Base-by-base conservation (phyloP, 495 filamentous ascomycete genomes). In the Physcia stellaris region DNA sequence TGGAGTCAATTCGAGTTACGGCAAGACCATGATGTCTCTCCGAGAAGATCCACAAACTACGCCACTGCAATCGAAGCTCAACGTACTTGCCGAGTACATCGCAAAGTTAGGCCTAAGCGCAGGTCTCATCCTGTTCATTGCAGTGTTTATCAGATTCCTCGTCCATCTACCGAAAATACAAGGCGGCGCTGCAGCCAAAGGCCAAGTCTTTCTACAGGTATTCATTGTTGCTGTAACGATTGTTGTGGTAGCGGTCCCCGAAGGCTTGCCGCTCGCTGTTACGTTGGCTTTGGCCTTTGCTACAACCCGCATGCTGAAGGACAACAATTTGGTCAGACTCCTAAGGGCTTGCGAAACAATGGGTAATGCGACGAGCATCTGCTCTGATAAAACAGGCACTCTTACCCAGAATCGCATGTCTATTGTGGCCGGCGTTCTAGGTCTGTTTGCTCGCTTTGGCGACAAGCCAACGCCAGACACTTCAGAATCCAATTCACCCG, bases 271-370 rank as follows among this genome's bases (percentile, higher is more conserved):
- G 12, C 67, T 96, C 26, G 88, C 88, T 35, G 88, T 96, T 10
- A 96, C 88, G 1, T 66, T 96, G 33, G 88, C 88, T 31, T 68
- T 96, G 17, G 88, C 88, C 27, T 95, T 94, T 57, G 88, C 88
- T 15, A 96, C 88, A 1, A 94, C 79, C 16, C 69, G 86, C 19
- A 96, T 96, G 88, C 63, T 94, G 32, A 90, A 83, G 56, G 88
- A 95, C 49, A 88, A 94, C 59, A 95, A 95, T 46, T 58, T 96
- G 34, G 88, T 96, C 35, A 83, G 88, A 20, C 71, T 88, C 39
- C 66, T 96, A 27, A 79, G 85, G 49, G 87, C 88, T 31, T 96
- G 88, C 57, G 88, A 96, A 57, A 92, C 88, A n/a, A 96, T 96
- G 88, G 88, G 88, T 17, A 94, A 94, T 57, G 88, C 88, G 4